phyloP scores from a whole-genome alignment of 2,329 filamentous ascomycete genomes.

The Clonostachys byssicola region DNA sequence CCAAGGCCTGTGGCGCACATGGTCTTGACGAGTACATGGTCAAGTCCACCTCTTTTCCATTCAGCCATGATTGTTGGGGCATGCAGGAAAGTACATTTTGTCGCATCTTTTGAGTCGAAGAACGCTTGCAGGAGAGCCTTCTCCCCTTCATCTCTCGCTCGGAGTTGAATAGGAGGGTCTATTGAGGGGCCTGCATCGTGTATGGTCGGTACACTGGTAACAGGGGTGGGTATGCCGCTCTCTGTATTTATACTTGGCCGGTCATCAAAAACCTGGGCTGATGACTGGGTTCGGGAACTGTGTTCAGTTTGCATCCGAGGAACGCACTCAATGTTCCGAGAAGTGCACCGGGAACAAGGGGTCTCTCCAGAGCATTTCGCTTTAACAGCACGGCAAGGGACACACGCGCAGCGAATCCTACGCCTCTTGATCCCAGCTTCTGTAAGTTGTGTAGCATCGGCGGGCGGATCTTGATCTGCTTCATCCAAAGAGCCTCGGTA shows the following conservation, averaged over 20 bases:
- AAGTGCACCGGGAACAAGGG: conserved; percentile 22
- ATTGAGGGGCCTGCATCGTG: too few relatives aligned
- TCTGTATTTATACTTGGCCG: too few relatives aligned
- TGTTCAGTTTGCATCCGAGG: too few relatives aligned
- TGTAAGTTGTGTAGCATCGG: conserved; percentile 6
- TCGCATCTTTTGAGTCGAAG: conserved; percentile 10
- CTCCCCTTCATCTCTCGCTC: too few relatives aligned
- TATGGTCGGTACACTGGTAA: too few relatives aligned
- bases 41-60: conserved; percentile 12
- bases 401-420: conserved; percentile 18
- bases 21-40: conserved; percentile 10
- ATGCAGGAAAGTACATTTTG: conserved; percentile 13
- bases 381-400: conserved; percentile 24
- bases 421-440: conserved; percentile 19
- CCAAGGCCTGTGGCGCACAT: conserved; percentile 9
- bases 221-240: too few relatives aligned
- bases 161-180: too few relatives aligned
- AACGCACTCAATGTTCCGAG: conserved; percentile 4
- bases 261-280: too few relatives aligned
- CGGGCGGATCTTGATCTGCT: not conserved
- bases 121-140: conserved; percentile 9
- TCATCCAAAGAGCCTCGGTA: not conserved
- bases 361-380: conserved; percentile 24
- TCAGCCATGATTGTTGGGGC: conserved; percentile 11
- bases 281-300: too few relatives aligned